Percentiles rank a stretch among this genome's conserved stretches.
Conservation (phyloP, 2,329 filamentous ascomycete genomes). For the Neopestalotiopsis rosae region DNA sequence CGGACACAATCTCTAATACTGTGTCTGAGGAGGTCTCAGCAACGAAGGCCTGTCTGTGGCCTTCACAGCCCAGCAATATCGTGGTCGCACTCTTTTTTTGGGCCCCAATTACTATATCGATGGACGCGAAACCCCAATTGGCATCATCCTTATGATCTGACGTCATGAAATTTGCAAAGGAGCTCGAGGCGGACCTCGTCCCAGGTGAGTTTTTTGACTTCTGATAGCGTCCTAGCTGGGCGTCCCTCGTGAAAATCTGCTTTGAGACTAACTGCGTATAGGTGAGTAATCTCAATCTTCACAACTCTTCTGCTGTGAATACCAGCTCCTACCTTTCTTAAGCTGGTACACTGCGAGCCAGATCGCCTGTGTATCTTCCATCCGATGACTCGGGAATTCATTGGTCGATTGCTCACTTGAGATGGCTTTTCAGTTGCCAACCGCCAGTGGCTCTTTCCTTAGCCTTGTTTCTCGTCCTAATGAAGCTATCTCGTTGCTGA, state of each 20-base stretch:
- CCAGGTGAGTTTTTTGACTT: constrained; percentile 61
- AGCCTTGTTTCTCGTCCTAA: not conserved
- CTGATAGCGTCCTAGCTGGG: constrained; percentile 2
- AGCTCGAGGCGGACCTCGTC: constrained; percentile 85
- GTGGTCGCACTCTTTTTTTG: not conserved
- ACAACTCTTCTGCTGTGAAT: not conserved
- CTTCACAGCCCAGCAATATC: not conserved
- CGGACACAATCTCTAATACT: not conserved
- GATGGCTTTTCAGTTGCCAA: not conserved
- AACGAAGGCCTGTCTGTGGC: not conserved
- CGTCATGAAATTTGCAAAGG: constrained; percentile 73
- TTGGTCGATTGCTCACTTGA: not conserved
- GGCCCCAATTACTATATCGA: not conserved
- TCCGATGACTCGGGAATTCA: not conserved
- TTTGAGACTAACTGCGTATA: not conserved
- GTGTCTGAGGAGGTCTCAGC: not conserved
- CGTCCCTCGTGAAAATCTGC: not conserved
- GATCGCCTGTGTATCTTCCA: not conserved
- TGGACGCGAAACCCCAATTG: not conserved
- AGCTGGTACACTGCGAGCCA: not conserved
- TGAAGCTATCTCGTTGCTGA: not conserved
- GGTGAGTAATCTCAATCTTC: not conserved
- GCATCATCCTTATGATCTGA: constrained; percentile 23
- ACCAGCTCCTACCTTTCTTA: not conserved
- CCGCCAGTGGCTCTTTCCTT: not conserved